Evolutionary conservation across 768 basidiomycete genomes (phyloP).

Genomic region (Leucogyrophana mollusca): DNA sequence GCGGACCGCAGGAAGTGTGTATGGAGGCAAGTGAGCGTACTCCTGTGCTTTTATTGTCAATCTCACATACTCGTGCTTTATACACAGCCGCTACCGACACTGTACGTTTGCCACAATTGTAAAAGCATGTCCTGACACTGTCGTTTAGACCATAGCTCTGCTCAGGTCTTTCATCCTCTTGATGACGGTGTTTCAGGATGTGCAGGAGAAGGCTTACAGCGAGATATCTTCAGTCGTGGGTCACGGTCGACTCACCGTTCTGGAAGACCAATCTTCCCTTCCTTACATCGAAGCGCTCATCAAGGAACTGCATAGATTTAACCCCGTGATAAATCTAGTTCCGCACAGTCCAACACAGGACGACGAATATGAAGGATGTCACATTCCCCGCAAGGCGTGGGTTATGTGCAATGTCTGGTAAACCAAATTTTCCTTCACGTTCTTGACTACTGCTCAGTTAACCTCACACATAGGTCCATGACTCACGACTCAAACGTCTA

Average conservation of each 20-base stretch:
- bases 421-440: background rate
- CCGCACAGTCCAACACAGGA: constrained; percentile 13
- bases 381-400: constrained; percentile 10
- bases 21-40: background rate
- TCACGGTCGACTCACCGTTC: constrained; percentile 14
- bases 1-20: too few relatives aligned
- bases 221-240: constrained; percentile 24
- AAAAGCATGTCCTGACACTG: background rate
- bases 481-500: constrained; percentile 29
- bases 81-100: constrained; percentile 11
- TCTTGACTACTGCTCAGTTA: background rate
- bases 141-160: constrained; percentile 3
- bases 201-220: constrained; percentile 23
- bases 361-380: constrained; percentile 10
- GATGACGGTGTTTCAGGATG: constrained; percentile 15
- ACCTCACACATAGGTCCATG: constrained; percentile 23
- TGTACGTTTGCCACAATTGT: background rate
- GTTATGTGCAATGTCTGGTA: constrained; percentile 15
- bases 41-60: too few relatives aligned
- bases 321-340: constrained; percentile 16
- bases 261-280: constrained; percentile 22
- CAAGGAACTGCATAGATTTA: constrained; percentile 18
- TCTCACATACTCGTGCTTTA: too few relatives aligned
- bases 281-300: constrained; percentile 26
- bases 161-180: constrained; percentile 13